Conservation (phyloP, 2,329 filamentous ascomycete genomes). For the Colletotrichum brevisporum region DNA sequence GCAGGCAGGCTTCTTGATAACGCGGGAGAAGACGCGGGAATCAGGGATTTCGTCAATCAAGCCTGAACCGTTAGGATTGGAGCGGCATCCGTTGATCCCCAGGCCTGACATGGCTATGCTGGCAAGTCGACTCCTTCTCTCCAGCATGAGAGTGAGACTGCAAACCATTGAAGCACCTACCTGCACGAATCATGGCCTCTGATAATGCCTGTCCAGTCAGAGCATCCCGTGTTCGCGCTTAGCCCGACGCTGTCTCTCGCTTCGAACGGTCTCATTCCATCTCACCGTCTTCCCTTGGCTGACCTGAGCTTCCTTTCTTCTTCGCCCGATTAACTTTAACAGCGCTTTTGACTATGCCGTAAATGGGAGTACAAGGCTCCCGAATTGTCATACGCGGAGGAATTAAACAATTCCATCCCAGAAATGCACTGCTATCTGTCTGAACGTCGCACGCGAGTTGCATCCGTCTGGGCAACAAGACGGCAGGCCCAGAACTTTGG, state of each 20-base stretch:
- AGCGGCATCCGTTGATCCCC: not conserved
- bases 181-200: constrained; percentile 1
- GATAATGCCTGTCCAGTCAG: not conserved
- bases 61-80: not conserved
- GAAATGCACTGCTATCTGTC: not conserved
- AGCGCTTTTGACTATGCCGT: not conserved
- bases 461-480: constrained; percentile 1
- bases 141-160: not conserved
- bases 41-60: not conserved
- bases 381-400: not conserved
- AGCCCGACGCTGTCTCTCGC: constrained; percentile 27
- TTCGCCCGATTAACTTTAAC: constrained; percentile 1
- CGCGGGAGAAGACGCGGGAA: not conserved
- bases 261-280: not conserved
- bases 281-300: constrained; percentile 20
- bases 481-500: constrained; percentile 23
- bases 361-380: not conserved
- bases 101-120: not conserved
- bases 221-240: constrained; percentile 1
- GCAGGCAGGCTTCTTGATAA: constrained; percentile 23
- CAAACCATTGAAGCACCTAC: not conserved
- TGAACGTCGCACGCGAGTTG: constrained; percentile 1
- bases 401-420: constrained; percentile 9
- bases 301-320: constrained; percentile 10
- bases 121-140: not conserved